Base-by-base conservation (phyloP, 805 yeast genomes). In the Myxozyma kluyveri region DNA sequence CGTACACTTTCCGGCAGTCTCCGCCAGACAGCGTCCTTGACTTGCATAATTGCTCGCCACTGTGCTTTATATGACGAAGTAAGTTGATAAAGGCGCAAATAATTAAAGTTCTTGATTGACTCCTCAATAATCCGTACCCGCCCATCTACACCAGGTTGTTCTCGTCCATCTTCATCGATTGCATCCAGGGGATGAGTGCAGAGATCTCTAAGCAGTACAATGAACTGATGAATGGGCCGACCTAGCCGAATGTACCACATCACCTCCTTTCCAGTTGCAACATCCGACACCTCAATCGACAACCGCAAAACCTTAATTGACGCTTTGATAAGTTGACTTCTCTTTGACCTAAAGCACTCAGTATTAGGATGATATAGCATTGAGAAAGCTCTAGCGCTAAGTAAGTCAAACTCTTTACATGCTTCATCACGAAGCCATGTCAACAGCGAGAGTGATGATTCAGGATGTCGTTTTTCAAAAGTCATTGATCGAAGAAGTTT, bases 251-350 rank as follows among this genome's bases (percentile, higher is more conserved):
- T 35, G 29, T 18, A 52, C 57, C 57, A 53, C 22, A 44, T 10
- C 18, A 39, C 39, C 1, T 29, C 31, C 9, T 10, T 14, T 17
- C 37, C 26, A 3, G 26, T 40, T 3, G 50, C 51, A 4, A 47
- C 31, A n/a, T 37, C 41, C 2, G 44, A n/a, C 9, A 17, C 12
- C 35, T 18, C 42, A 14, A 21, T 22, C 26, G 42, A 33, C 3
- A 49, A 36, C n/a, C 44, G 38, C 21, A 53, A n/a, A 17, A 53
- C 43, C 22, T 49, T 45, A 40, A 47, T 45, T 7, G 54, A 43
- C 17, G 48, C 41, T 24, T 27, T n/a, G 3, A 49, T 37, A 14
- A 49, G 21, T 10, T 43, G 36, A 6, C 10, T 33, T 9, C 52
- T 44, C n/a, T 49, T 43, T 21, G 14, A 4, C 10, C 18, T 27